Evolutionary conservation across 2,329 filamentous ascomycete genomes (phyloP), one percentile per base, ranked within the genome.

Genomic region (Aotearoamyces nothofagi): DNA sequence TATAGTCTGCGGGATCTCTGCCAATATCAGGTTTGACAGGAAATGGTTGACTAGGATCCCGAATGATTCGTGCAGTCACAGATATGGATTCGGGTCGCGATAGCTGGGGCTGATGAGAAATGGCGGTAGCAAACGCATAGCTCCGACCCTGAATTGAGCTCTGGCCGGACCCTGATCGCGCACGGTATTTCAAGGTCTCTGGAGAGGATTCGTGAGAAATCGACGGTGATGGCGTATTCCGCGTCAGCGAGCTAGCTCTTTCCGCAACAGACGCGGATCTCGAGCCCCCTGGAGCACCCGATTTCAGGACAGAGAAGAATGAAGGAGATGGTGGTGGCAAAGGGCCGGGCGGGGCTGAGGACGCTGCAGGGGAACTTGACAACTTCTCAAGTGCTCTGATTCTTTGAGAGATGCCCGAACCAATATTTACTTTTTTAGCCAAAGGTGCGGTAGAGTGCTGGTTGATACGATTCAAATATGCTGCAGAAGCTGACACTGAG

Each of bases 371-470:
- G 14, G 52, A 39, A 47, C 63, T 54, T 34, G 75, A 65, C 39
- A 90, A 65, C 51, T 83, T 86, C 48, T 93, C 81, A 30, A 98
- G 61, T 5, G 86, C 84, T 53, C 93, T 92, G 51, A 96, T 96
- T 23, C 90, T 77, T 50, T 87, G 82, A 3, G 87, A 92, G 35
- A 98, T 94, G 41, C 82, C 84, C 6, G 80, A 84, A 5, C 83
- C 86, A 14, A 96, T 69, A 44, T 81, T 90, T 39, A 76, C 65
- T 50, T 86, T 92, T 49, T 80, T 83, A 3, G 64, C 57, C 27
- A 77, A 46, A 29, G 64, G 63, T 9, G 66, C 53, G n/a, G 54
- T 29, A 22, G 42, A 49, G 16, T 59, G 53, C 40, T 69, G 66
- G 37, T 65, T 68, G 26, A 66, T 55, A 34, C 58, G 66, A 40